Base-by-base conservation (phyloP, 768 basidiomycete species). In the Trametes sanguinea region DNA sequence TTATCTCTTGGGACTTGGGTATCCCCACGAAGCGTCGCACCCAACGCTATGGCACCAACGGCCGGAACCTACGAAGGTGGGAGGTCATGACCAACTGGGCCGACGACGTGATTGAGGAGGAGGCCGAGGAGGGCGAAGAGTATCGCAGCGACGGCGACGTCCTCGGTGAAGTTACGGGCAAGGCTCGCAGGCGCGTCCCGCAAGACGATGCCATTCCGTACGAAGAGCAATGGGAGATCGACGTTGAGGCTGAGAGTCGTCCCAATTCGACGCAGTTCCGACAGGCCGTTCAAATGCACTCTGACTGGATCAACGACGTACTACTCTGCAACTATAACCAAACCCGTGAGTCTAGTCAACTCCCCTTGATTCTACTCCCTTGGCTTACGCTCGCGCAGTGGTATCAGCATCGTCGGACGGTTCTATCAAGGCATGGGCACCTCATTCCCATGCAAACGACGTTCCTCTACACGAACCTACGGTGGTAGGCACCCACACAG, bases 251-350 rank as follows among this genome's bases (percentile, higher is more conserved):
- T 1, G 48, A 51, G 59, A n/a, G 43, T 14, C 43, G 54, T 22
- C 55, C 62, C 4, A 55, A 86, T 83, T 74, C 75, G 29, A 81
- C 86, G 30, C 78, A 81, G 22, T 98, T 97, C 72, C 83, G 96
- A 33, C 95, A 98, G 73, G 89, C 87, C 60, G 87, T 88, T 8
- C 95, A 98, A 71, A 83, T 85, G 5, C 95, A 98, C 72, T 88
- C 87, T 1, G 95, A 98, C 75, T 99, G 96, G 96, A 85, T 98
- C 39, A 99, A 97, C 71, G 96, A 98, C 68, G 85, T 98, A 50
- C 71, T 94, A 2, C 81, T 99, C 16, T 95, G 92, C 76, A 95
- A 98, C 71, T 81, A 86, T 63, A 94, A 97, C 66, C 95, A 95
- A 72, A 97, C 90, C 3, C 78, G 92, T 89, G 51, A 46, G 85